Evolutionary conservation across 2,329 filamentous ascomycete species (phyloP), one percentile per base, ranked within the genome.

Genomic region (Waltergamsia citrina): DNA sequence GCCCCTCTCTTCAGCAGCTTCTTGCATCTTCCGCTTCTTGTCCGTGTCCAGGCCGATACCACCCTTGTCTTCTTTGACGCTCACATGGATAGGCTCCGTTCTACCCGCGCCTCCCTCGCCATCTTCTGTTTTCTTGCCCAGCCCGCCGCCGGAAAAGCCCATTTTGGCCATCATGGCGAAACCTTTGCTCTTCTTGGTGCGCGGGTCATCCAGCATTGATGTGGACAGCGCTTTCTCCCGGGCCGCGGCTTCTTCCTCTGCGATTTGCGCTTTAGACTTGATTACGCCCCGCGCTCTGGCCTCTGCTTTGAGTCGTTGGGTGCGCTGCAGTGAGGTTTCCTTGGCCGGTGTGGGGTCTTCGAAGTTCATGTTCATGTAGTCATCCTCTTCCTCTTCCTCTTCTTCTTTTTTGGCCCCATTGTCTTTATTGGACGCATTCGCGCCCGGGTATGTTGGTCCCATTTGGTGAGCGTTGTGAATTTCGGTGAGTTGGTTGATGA

Each of bases 351-450:
- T 49, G 60, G 71, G 52, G 19, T 94, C 84, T 14, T 74, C 69
- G 52, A 98, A 88, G 11, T 79, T 70, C 90, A 98, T 96, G 47
- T 81, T 86, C 83, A 98, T 93, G 67, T 98, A 96, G 59, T 98
- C 92, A 43, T 95, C 87, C 42, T 87, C 85, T 15, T 87, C 85
- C 6, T 85, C 39, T 25, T 36, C 30, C 4, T 34, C 17, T 22
- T 23, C 26, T n/a, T 26, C n/a, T 14, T n/a, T 27, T n/a, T 7
- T 14, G 7, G 33, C 33, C 25, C 31, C 26, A 26, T 34, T 36
- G 29, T 11, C 22, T 23, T 26, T n/a, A n/a, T n/a, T n/a, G n/a
- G n/a, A n/a, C n/a, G n/a, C n/a, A n/a, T n/a, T n/a, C n/a, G n/a
- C n/a, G n/a, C n/a, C n/a, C n/a, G n/a, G n/a, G n/a, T n/a, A 20